Conservation (phyloP, 164 flowering plant genomes). For the Platanus orientalis region DNA sequence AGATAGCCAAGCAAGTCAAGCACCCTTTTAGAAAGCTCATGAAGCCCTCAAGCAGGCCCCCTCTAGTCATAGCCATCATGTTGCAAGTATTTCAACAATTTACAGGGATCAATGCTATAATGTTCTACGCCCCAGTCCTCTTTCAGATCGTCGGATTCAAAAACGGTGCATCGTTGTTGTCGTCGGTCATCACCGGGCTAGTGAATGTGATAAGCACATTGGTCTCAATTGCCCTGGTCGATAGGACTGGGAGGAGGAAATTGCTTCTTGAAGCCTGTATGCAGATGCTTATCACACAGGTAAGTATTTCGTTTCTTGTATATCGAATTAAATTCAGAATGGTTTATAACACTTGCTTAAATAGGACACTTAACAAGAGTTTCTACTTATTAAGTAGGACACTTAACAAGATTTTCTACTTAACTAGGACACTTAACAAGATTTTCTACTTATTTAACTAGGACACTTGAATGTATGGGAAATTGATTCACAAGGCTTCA, state of each 20-base stretch:
- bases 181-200: conserved; percentile 25
- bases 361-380: no score
- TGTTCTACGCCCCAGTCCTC: conserved; percentile 36
- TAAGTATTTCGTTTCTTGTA: no score
- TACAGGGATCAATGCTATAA: conserved; percentile 34
- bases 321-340: no score
- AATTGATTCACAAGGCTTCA: no score
- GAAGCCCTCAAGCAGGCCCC: conserved; percentile 20
- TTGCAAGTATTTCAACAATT: conserved; percentile 31
- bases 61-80: conserved; percentile 21
- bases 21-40: conserved; percentile 18
- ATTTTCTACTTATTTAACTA: no score
- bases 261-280: conserved; percentile 25
- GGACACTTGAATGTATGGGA: no score
- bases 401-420: no score
- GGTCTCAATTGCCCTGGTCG: conserved; percentile 22
- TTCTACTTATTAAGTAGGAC: no score
- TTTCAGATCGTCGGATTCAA: conserved; percentile 29
- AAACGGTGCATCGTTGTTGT: conserved; percentile 19
- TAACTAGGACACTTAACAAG: no score
- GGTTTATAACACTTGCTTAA: no score
- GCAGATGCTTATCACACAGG: no score
- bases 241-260: conserved; percentile 19
- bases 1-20: conserved; percentile 19
- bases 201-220: conserved; percentile 25